Percentiles rank a stretch among this genome's conserved stretches.
Evolutionary conservation across 2,329 filamentous ascomycete genomes (phyloP).

Genomic region (Cyclaneusma minus): DNA sequence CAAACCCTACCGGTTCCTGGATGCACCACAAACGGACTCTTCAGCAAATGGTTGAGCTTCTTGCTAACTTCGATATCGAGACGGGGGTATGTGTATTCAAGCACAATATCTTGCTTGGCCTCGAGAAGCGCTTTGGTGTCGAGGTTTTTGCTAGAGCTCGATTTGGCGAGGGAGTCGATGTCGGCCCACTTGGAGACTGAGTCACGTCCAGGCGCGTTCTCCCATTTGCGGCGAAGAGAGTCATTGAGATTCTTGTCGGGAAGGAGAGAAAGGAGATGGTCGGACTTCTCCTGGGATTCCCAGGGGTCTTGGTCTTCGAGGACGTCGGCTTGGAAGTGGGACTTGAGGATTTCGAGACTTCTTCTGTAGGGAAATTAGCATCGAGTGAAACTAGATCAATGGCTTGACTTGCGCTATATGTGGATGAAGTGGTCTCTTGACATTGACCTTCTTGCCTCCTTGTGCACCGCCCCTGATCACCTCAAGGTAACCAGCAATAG

Average conservation of each 20-base stretch:
- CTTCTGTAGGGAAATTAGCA: constrained; percentile 32
- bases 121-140: constrained; percentile 62
- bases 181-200: constrained; percentile 84
- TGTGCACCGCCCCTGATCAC: constrained; percentile 77
- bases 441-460: constrained; percentile 73
- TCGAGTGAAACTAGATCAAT: neutral
- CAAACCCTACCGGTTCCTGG: constrained; percentile 88
- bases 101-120: constrained; percentile 87
- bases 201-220: constrained; percentile 59
- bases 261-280: constrained; percentile 69
- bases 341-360: constrained; percentile 70
- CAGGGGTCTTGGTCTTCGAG: constrained; percentile 80
- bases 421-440: constrained; percentile 75
- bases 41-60: constrained; percentile 95
- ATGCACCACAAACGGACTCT: constrained; percentile 91
- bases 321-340: constrained; percentile 72
- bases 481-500: constrained; percentile 81
- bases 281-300: constrained; percentile 49
- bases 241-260: constrained; percentile 67
- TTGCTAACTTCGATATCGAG: constrained; percentile 96
- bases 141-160: constrained; percentile 56
- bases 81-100: constrained; percentile 95
- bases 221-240: constrained; percentile 80
- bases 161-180: constrained; percentile 73
- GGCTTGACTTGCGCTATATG: constrained; percentile 50